Evolutionary conservation across 2,329 filamentous ascomycete genomes (phyloP), one percentile per base, ranked within the genome.

Genomic region (Sphaceloma murrayae): DNA sequence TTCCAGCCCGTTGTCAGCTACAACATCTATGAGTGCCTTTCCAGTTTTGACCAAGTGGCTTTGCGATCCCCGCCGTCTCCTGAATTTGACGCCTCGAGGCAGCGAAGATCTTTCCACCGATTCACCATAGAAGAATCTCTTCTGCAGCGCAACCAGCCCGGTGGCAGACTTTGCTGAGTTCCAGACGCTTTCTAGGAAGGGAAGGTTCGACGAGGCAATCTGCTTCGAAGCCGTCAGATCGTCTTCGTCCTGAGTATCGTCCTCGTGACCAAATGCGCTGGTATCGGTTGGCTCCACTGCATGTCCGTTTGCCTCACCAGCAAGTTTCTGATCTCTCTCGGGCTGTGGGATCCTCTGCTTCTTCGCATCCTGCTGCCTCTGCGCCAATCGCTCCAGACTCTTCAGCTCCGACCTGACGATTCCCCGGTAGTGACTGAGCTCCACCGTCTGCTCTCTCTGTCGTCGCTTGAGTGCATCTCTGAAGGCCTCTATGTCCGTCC

Each of bases 131-230:
- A 74, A 73, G 49, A 77, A 72, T 30, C 69, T 61, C 56, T 74
- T 75, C 40, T 69, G 65, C 43, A 83, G 67, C n/a, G 70, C 71
- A 24, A 73, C 66, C 7, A 85, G 53, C 0, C 74, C 72, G 1
- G 58, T 63, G 46, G 73, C 76, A 13, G 62, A 64, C 56, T 78
- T 82, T 11, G 76, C 77, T 16, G 73, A 69, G 19, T 62, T 60
- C 80, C 80, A 84, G 2, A 83, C 67, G 4, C 74, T 69, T 50
- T 76, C 70, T 44, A 78, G 75, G 54, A 81, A 83, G 0, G 75
- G 70, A 8, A 83, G 55, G 59, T 85, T 85, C 1, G 77, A 80
- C 5, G 77, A 80, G 39, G 73, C 68, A 34, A 29, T 24, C 21
- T 22, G 11, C 11, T 45, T 32, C 40, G 29, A 11, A 8, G 17